These are phyloP conservation scores for Fusarium newnesense DNA, from an alignment of 2,329 filamentous ascomycete species.

Conservation along the genomic window DNA sequence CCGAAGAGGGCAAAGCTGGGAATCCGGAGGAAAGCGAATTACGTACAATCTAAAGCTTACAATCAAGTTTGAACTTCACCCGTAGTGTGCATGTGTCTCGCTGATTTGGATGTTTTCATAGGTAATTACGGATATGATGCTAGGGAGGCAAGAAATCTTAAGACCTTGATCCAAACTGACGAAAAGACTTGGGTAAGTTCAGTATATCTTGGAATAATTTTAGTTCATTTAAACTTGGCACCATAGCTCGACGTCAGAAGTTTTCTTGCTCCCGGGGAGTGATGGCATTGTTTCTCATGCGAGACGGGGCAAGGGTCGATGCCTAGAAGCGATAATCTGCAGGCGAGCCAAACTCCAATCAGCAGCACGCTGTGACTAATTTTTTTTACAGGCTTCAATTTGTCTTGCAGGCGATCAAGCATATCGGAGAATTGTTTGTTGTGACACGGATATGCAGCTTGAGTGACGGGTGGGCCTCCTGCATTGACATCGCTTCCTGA, in stretches of 20 bases:
- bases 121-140: rapidly evolving
- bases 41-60: rapidly evolving
- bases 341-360: rapidly evolving
- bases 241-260: too few species aligned
- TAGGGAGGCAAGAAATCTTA: too few species aligned
- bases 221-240: too few species aligned
- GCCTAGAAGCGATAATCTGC: not conserved
- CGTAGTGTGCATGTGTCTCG: rapidly evolving
- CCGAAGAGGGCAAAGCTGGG: not conserved
- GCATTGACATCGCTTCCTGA: not conserved
- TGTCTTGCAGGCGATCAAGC: rapidly evolving
- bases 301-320: not conserved
- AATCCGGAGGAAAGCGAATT: rapidly evolving
- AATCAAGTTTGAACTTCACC: rapidly evolving
- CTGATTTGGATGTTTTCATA: not conserved
- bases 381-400: rapidly evolving
- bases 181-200: too few species aligned
- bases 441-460: not conserved
- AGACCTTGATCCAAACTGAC: too few species aligned
- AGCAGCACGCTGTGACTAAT: rapidly evolving
- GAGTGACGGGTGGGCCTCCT: not conserved
- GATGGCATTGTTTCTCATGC: not conserved
- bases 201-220: too few species aligned
- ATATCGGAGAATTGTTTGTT: not conserved
- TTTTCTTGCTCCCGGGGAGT: too few species aligned